These are phyloP conservation scores for Viola odorata DNA, from an alignment of 345 rosid genomes.

Conservation along the genomic window DNA sequence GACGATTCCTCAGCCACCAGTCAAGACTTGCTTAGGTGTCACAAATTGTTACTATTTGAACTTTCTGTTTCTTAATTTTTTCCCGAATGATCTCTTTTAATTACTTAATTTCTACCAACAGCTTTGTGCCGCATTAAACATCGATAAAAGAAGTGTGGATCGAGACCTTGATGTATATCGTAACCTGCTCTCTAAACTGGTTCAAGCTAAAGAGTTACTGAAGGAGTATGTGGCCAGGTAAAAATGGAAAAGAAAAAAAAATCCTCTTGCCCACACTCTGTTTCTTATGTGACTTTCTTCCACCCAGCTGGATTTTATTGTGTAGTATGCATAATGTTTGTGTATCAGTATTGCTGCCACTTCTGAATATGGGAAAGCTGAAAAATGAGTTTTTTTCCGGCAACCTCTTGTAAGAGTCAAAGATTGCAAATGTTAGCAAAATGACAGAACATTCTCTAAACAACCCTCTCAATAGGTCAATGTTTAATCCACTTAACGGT, in stretches of 20 bases:
- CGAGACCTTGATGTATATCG: slow-evolving; percentile 97
- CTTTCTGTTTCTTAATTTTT: too few species aligned
- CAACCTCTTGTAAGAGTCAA: neutral
- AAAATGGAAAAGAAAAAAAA: neutral
- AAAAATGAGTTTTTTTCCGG: too few species aligned
- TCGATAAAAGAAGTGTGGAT: slow-evolving; percentile 83
- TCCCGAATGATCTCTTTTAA: neutral
- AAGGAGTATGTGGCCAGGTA: slow-evolving; percentile 94
- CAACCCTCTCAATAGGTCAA: neutral
- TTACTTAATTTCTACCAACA: slow-evolving; percentile 27
- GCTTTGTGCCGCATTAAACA: slow-evolving; percentile 88
- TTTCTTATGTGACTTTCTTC: neutral
- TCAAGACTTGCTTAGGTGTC: too few species aligned
- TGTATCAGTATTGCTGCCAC: neutral
- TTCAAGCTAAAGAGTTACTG: slow-evolving; percentile 93
- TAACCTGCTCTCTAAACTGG: slow-evolving; percentile 85
- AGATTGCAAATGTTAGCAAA: neutral
- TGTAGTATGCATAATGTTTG: neutral
- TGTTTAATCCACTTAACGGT: neutral
- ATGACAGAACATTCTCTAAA: neutral
- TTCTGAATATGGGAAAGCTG: neutral
- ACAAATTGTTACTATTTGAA: too few species aligned
- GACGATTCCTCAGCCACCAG: too few species aligned
- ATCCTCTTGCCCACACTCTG: neutral
- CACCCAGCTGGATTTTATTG: neutral